Percentiles rank a stretch among this genome's conserved stretches.
Conservation (phyloP, 495 filamentous ascomycete species). For the Haplographium delicatum region DNA sequence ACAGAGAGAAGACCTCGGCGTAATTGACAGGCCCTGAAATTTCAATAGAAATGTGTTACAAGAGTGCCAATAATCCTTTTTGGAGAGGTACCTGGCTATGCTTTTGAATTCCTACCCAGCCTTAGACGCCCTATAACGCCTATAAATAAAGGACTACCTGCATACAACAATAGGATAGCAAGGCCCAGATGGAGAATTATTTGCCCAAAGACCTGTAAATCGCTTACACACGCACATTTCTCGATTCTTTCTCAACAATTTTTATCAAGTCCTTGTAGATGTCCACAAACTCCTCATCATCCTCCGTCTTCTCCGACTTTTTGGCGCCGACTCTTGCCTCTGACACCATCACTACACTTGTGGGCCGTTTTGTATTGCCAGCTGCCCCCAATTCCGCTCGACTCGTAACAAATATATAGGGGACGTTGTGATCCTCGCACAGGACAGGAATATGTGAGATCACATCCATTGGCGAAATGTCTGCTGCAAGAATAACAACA, state of each 20-base stretch:
- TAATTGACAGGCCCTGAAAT: no score
- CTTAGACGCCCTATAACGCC: no score
- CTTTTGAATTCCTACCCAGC: no score
- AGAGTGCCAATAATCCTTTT: no score
- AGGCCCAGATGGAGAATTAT: no score
- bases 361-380: conserved; percentile 88
- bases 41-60: no score
- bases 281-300: conserved; percentile 63
- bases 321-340: conserved; percentile 47
- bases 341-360: conserved; percentile 86
- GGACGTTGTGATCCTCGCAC: conserved; percentile 94
- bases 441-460: conserved; percentile 95
- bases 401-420: conserved; percentile 85
- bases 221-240: conserved; percentile 30
- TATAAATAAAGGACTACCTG: no score
- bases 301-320: conserved; percentile 49
- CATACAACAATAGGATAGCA: no score
- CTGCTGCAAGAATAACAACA: conserved; percentile 87
- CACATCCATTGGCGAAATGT: conserved; percentile 96
- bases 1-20: no score
- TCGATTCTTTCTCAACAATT: conserved; percentile 65
- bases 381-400: conserved; percentile 88
- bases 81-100: no score
- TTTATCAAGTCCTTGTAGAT: conserved; percentile 68
- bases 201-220: no score